Base-by-base conservation (phyloP, 208 protist species). In the Kentomonas sorsogonicus region DNA sequence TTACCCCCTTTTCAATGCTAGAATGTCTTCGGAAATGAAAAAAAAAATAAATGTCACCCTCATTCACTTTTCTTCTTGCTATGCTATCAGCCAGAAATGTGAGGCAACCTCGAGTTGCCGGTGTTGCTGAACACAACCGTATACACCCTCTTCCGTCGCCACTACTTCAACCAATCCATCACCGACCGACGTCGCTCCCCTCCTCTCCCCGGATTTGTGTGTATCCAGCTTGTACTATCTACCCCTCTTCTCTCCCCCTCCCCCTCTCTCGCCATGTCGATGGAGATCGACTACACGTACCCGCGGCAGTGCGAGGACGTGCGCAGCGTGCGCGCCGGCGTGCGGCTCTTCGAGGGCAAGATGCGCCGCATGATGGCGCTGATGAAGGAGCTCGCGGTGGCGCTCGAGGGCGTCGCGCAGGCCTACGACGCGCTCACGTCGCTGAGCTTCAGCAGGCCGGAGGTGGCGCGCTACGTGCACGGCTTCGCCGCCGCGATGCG, bases 381-480 rank as follows among this genome's bases (percentile, higher is more conserved):
- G 16, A 81, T 88, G 74, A 88, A 81, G 26, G 76, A 83, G 18
- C 44, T 88, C 9, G 72, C 73, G 20, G 67, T 53, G 9, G 63
- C 80, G 15, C 50, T 83, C 10, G 71, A 79, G 53, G 56, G 60
- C 1, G 66, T 88, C 27, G 82, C 74, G 52, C 52, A 51, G 45
- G 60, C 75, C 44, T 88, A 74, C 46, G 44, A 70, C 16, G 63
- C 59, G 2, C 54, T 88, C 9, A 77, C 80, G 4, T 77, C 63
- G 3, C 64, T 84, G 43, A 77, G 58, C 60, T 81, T 79, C 51
- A 63, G 63, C 16, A 33, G 60, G 22, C 50, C 65, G n/a, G 47
- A 27, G 4, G 60, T 74, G 2, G 72, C 66, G 52, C 38, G 36
- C 26, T 72, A 77, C 51, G 75, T 74, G 31, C 56, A 61, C 39